phyloP scores from a whole-genome alignment of 345 rosid genomes.

The Firmiana major region DNA sequence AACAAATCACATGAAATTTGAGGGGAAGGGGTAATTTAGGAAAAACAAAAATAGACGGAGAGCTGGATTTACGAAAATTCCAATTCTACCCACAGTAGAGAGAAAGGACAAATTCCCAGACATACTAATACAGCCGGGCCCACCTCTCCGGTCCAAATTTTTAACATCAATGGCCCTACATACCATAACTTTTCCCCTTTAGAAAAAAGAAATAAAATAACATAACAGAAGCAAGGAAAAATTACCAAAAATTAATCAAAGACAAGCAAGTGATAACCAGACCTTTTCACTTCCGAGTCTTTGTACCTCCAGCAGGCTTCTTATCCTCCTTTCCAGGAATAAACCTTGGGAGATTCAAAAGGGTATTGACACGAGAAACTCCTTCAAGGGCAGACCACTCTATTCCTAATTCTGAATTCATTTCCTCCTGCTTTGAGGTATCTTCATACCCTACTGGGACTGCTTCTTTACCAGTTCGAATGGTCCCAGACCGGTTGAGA shows the following conservation, averaged over 20 bases:
- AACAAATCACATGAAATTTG: background rate
- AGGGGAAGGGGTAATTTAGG: background rate
- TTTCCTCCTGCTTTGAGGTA: constrained; percentile 34
- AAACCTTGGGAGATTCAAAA: constrained; percentile 73
- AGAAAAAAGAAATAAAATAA: background rate
- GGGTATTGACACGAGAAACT: constrained; percentile 86
- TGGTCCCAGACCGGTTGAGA: constrained; percentile 36
- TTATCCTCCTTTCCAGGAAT: constrained; percentile 54
- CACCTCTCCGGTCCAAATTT: constrained; percentile 42
- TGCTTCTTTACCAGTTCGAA: constrained; percentile 35
- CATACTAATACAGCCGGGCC: constrained; percentile 62
- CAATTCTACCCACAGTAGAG: constrained; percentile 42
- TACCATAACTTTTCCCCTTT: constrained; percentile 9
- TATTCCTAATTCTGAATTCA: constrained; percentile 27
- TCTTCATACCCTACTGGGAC: constrained; percentile 40
- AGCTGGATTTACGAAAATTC: constrained; percentile 38
- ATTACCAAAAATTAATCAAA: background rate
- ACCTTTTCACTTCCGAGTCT: background rate
- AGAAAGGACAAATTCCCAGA: constrained; percentile 49
- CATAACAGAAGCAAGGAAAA: background rate
- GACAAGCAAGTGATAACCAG: constrained; percentile 11
- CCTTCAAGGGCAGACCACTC: constrained; percentile 98
- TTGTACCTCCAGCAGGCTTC: constrained; percentile 25
- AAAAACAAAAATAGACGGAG: background rate
- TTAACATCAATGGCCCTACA: constrained; percentile 26